Base-by-base conservation (phyloP, 1,284 basidiomycete genomes). In the Naganishia sp. region DNA sequence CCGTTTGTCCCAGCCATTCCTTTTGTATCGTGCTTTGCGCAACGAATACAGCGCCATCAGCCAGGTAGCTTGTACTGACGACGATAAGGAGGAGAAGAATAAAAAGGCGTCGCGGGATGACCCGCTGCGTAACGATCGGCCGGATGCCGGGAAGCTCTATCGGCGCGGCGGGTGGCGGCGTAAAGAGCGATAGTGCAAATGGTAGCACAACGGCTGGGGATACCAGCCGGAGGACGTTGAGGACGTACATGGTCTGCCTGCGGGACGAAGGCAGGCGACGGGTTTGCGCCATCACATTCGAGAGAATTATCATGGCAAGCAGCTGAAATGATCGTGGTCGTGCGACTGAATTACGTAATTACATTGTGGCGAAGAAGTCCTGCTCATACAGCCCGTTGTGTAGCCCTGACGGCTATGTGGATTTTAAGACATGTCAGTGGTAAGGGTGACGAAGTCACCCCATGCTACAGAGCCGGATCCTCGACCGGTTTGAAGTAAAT, bases 71-170 rank as follows among this genome's bases (percentile, higher is more conserved):
- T 33, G 70, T 45, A 15, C 71, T 72, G 79, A 65, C 74, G 59
- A 90, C 81, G 65, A 86, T 85, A 61, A 92, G 82, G 71, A 90
- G 81, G 61, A 82, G 77, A 64, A 90, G 82, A 76, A 92, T 90
- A 70, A 86, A 78, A 60, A 84, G 84, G 66, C 88, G 85, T 76
- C 90, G 87, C 53, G 90, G 90, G 64, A 86, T 81, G 65, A 82
- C 82, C 69, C 85, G 83, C 64, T 87, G 84, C 73, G 90, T 85
- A 76, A 91, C 86, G 75, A 91, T 65, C 48, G 65, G 65, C 18
- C 68, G 59, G 59, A 70, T 57, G 4, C 63, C 64, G 25, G 69
- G 65, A 25, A 66, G 69, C 45, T 65, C 56, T 31, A 36, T 28
- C 15, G 54, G 44, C 48, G 54, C 42, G 2, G 56, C 36, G 15